phyloP scores from a whole-genome alignment of 2,329 filamentous ascomycete species.

The Teratosphaeria viscida region DNA sequence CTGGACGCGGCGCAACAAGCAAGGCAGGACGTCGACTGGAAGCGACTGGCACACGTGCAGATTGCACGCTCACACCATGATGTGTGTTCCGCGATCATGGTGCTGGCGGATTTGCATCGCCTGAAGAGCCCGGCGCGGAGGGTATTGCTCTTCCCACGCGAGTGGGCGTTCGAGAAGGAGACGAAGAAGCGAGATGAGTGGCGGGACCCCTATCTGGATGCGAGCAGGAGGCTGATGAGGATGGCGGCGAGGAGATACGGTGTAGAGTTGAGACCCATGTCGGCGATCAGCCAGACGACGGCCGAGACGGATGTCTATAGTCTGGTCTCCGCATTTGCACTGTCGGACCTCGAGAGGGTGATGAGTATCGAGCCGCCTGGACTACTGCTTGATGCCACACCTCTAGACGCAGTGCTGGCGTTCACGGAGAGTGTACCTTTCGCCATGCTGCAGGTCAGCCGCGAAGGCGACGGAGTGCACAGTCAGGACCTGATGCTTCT shows the following conservation, averaged over 20 bases:
- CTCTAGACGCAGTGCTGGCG: slow-evolving; percentile 31
- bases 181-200: slow-evolving; percentile 25
- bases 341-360: slow-evolving; percentile 36
- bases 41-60: slow-evolving; percentile 37
- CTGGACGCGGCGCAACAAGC: slow-evolving; percentile 12
- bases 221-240: slow-evolving; percentile 33
- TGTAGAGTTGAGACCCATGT: slow-evolving; percentile 35
- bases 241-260: slow-evolving; percentile 37
- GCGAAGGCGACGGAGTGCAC: slow-evolving; percentile 18
- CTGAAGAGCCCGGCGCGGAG: slow-evolving; percentile 36
- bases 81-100: slow-evolving; percentile 41
- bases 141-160: slow-evolving; percentile 36
- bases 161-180: slow-evolving; percentile 25
- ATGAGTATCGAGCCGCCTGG: slow-evolving; percentile 37
- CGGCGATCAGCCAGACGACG: slow-evolving; percentile 27
- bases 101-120: slow-evolving; percentile 36
- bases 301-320: slow-evolving; percentile 30
- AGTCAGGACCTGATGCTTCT: slow-evolving; percentile 25
- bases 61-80: slow-evolving; percentile 35
- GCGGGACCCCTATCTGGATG: slow-evolving; percentile 33
- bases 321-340: slow-evolving; percentile 34
- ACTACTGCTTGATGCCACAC: slow-evolving; percentile 35
- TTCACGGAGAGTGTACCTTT: slow-evolving; percentile 21
- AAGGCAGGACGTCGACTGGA: slow-evolving; percentile 31
- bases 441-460: slow-evolving; percentile 20